These are phyloP conservation scores for Collybia sp. DNA, from an alignment of 768 basidiomycete species.

Conservation along the genomic window DNA sequence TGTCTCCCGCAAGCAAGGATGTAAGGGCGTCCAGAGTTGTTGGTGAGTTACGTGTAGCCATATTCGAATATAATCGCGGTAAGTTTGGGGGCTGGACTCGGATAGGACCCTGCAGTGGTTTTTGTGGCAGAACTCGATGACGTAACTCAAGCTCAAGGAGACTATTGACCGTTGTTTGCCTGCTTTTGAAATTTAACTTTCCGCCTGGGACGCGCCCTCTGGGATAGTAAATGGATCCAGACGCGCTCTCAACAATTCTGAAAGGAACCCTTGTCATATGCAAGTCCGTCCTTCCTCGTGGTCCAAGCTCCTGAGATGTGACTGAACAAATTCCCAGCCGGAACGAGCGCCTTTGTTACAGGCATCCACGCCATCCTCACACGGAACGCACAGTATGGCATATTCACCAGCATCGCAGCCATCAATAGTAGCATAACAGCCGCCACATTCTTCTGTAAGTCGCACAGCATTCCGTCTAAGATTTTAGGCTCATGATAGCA, in stretches of 20 bases:
- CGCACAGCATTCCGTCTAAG: background rate
- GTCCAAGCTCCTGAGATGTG: slow-evolving; percentile 16
- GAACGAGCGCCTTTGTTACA: slow-evolving; percentile 46
- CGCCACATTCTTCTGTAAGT: slow-evolving; percentile 75
- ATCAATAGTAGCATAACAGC: slow-evolving; percentile 71
- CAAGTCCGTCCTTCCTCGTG: slow-evolving; percentile 61
- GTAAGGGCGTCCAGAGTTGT: slow-evolving; percentile 52
- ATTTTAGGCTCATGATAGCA: slow-evolving; percentile 1
- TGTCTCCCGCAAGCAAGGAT: slow-evolving; percentile 50
- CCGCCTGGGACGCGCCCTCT: no score
- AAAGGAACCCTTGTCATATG: slow-evolving; percentile 66
- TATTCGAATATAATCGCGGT: no score
- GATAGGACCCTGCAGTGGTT: no score
- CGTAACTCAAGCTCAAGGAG: no score
- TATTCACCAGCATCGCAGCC: slow-evolving; percentile 55
- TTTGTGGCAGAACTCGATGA: no score
- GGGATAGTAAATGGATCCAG: slow-evolving; percentile 31
- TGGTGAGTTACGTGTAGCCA: no score
- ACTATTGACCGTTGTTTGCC: no score
- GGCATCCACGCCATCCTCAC: slow-evolving; percentile 41
- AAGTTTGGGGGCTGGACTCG: no score
- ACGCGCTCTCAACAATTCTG: slow-evolving; percentile 38
- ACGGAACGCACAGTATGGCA: slow-evolving; percentile 39
- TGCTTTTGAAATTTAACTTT: no score
- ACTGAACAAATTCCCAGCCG: slow-evolving; percentile 37